A percentile compares a stretch with the other conserved stretches of the same genome.
phyloP scores from a whole-genome alignment of 1,139 yeast genomes.

The Blastobotrys niveus region DNA sequence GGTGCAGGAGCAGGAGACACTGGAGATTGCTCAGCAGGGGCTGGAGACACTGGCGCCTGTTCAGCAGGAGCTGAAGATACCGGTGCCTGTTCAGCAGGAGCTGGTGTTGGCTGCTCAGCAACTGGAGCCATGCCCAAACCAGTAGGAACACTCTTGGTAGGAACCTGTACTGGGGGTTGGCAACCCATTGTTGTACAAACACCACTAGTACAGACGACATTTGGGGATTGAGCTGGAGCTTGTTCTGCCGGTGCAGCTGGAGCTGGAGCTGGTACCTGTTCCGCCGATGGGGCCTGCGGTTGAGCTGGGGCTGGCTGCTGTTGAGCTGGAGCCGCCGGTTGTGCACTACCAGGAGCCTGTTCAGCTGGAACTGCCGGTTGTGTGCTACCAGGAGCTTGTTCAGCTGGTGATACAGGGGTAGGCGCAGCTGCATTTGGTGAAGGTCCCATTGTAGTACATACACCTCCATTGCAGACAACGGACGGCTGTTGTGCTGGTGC shows the following conservation, averaged over 20 bases:
- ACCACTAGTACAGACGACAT: background rate
- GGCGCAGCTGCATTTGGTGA: background rate
- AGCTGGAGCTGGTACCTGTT: background rate
- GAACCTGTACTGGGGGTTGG: background rate
- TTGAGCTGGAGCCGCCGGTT: background rate
- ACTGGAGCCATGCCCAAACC: background rate
- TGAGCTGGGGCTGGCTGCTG: too few relatives aligned
- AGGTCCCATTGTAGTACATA: background rate
- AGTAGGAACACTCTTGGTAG: background rate
- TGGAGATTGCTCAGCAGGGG: background rate
- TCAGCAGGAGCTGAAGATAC: background rate
- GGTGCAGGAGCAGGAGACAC: background rate
- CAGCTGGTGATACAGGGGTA: background rate
- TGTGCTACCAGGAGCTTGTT: background rate
- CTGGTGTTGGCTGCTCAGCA: background rate
- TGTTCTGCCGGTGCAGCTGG: conserved; percentile 1
- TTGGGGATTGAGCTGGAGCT: background rate
- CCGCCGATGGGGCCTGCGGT: background rate
- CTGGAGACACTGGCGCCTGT: too few relatives aligned
- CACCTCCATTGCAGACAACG: background rate
- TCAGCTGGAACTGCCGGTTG: background rate
- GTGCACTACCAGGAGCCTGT: background rate
- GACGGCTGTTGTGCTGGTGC: background rate
- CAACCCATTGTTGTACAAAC: background rate
- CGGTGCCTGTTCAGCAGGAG: background rate